Percentiles rank a stretch among this genome's conserved stretches.
These are phyloP conservation scores for Uncinocarpus reesii DNA, from an alignment of 2,329 filamentous ascomycete species.

Conservation along the genomic window DNA sequence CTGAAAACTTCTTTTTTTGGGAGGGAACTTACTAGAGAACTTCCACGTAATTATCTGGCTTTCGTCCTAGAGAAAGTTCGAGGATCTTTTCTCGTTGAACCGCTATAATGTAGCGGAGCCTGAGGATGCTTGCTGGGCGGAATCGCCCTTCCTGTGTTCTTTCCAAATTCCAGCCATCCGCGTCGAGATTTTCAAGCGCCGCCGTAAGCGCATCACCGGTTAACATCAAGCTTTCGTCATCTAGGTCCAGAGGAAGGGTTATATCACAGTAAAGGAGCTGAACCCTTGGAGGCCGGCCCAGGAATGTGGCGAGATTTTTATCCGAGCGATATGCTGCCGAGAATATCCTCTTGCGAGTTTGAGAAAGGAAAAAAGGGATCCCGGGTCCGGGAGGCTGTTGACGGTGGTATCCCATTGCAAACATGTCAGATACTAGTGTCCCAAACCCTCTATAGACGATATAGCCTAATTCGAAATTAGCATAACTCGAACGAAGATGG, in stretches of 20 bases:
- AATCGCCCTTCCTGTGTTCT: constrained; percentile 8
- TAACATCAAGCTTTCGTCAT: constrained; percentile 21
- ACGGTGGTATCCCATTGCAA: constrained; percentile 16
- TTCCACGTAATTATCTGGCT: constrained; percentile 9
- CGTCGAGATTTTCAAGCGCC: constrained; percentile 16
- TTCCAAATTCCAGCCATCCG: constrained; percentile 20
- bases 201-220: constrained; percentile 12
- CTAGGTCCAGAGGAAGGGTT: constrained; percentile 23
- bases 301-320: constrained; percentile 25
- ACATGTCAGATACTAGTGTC: constrained; percentile 18
- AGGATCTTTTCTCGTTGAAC: constrained; percentile 21
- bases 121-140: constrained; percentile 17
- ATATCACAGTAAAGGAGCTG: constrained; percentile 24
- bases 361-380: constrained; percentile 23
- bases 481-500: neutral
- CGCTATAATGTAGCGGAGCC: constrained; percentile 20
- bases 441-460: constrained; percentile 17
- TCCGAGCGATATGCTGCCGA: constrained; percentile 22
- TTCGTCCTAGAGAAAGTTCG: constrained; percentile 19
- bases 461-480: constrained; percentile 16
- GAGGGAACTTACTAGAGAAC: constrained; percentile 10
- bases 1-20: neutral
- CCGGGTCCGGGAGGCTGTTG: constrained; percentile 9
- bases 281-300: constrained; percentile 25
- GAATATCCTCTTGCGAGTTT: constrained; percentile 23